A percentile compares a stretch with the other conserved stretches of the same genome.
Conservation (phyloP, 805 yeast species). For the Dipodascus geniculatus region DNA sequence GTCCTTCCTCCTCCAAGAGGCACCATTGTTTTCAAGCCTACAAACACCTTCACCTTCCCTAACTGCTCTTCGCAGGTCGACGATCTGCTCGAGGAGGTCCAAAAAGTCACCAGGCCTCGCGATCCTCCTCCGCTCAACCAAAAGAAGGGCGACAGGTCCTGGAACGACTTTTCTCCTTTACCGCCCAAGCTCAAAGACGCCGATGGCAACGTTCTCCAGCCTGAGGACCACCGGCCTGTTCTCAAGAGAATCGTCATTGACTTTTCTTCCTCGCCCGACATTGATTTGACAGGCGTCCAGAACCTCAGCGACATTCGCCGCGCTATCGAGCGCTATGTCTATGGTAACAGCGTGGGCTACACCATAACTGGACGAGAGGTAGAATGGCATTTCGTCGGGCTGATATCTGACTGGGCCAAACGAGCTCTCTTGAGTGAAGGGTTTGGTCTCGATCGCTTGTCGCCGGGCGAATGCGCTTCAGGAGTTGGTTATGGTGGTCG, state of each 20-base stretch:
- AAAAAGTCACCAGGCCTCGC: conserved; percentile 40
- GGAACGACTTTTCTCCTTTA: conserved; percentile 79
- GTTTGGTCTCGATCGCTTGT: conserved; percentile 45
- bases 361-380: conserved; percentile 53
- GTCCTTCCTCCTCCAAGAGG: conserved; percentile 83
- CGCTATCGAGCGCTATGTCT: conserved; percentile 50
- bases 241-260: conserved; percentile 69
- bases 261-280: conserved; percentile 61
- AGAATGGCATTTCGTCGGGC: conserved; percentile 82
- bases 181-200: conserved; percentile 15
- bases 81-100: conserved; percentile 53
- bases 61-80: conserved; percentile 70
- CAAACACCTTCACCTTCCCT: conserved; percentile 73
- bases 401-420: conserved; percentile 77
- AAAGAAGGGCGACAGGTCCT: conserved; percentile 55
- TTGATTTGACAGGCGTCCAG: conserved; percentile 75
- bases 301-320: conserved; percentile 64
- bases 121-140: conserved; percentile 34
- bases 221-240: conserved; percentile 47
- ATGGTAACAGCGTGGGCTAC: background rate
- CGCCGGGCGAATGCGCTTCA: conserved; percentile 11
- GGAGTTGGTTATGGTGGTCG: conserved; percentile 2
- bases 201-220: conserved; percentile 10
- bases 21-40: conserved; percentile 71
- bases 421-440: conserved; percentile 66